These are phyloP conservation scores for Thalassiosira profunda DNA, from an alignment of 108 stramenopile species.

Conservation along the genomic window DNA sequence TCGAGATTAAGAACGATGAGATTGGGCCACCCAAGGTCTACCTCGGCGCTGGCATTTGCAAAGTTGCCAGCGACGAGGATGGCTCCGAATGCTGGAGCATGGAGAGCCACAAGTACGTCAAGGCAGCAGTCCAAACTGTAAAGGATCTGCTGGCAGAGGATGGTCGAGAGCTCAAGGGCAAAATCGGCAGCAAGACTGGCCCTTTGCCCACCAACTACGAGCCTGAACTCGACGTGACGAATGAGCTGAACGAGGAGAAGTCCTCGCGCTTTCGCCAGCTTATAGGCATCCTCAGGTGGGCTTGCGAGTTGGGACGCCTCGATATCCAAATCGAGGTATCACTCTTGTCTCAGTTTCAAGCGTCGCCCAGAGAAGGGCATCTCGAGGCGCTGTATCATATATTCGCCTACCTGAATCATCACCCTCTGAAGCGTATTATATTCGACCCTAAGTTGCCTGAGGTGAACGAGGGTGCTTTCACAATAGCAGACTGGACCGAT, in stretches of 20 bases:
- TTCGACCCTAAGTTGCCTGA: neutral
- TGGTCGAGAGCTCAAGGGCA: slow-evolving; percentile 12
- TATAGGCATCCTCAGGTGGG: slow-evolving; percentile 54
- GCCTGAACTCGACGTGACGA: slow-evolving; percentile 35
- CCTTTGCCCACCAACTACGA: slow-evolving; percentile 23
- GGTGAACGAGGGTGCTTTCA: neutral
- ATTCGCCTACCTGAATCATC: neutral
- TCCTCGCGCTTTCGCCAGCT: slow-evolving; percentile 19
- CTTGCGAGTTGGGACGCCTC: slow-evolving; percentile 42
- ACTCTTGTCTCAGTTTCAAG: slow-evolving; percentile 22
- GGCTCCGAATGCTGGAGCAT: slow-evolving; percentile 1
- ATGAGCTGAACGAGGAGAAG: slow-evolving; percentile 9
- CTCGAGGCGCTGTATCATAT: slow-evolving; percentile 23
- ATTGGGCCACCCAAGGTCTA: slow-evolving; percentile 3
- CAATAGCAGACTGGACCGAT: slow-evolving; percentile 19
- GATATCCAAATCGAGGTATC: slow-evolving; percentile 50
- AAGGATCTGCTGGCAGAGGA: slow-evolving; percentile 23
- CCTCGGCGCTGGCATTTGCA: slow-evolving; percentile 30
- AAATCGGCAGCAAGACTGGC: neutral
- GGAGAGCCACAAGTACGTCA: slow-evolving; percentile 4
- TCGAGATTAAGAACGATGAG: neutral
- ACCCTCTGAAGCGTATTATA: neutral
- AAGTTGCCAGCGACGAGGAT: slow-evolving; percentile 1
- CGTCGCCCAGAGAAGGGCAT: slow-evolving; percentile 18
- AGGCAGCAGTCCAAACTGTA: slow-evolving; percentile 9